A percentile compares a stretch with the other conserved stretches of the same genome.
These are phyloP conservation scores for Raddia guianensis DNA, from an alignment of 176 grass and related monocot genomes.

Conservation along the genomic window DNA sequence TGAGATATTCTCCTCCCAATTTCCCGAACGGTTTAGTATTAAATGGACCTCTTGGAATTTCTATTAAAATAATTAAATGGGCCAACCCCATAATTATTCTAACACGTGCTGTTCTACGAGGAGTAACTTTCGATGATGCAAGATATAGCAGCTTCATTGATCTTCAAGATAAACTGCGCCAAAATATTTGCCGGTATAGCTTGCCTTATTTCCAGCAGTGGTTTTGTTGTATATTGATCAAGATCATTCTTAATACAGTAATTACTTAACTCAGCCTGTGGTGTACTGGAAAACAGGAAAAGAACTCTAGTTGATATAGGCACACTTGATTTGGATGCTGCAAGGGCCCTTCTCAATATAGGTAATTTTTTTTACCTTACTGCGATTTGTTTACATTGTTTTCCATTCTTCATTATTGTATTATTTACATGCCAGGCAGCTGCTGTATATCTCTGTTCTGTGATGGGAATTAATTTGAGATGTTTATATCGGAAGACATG, in stretches of 20 bases:
- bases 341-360: conserved; percentile 87
- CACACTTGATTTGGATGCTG: conserved; percentile 94
- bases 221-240: conserved; percentile 29
- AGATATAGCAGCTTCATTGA: conserved; percentile 98
- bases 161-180: conserved; percentile 96
- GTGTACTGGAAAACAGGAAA: conserved; percentile 54
- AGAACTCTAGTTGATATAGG: conserved; percentile 96
- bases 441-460: neutral
- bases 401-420: neutral
- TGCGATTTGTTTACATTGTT: neutral
- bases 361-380: conserved; percentile 51
- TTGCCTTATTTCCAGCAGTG: neutral
- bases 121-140: conserved; percentile 83
- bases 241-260: conserved; percentile 16
- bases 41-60: too few relatives aligned
- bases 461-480: neutral
- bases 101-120: conserved; percentile 89
- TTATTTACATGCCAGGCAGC: neutral
- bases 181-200: conserved; percentile 97
- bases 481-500: neutral
- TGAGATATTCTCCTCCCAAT: too few relatives aligned
- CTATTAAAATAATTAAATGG: too few relatives aligned
- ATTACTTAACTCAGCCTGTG: conserved; percentile 26
- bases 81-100: too few relatives aligned
- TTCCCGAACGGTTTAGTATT: too few relatives aligned